Conservation (phyloP, 2,329 filamentous ascomycete genomes). For the Hirsutella minnesotensis region DNA sequence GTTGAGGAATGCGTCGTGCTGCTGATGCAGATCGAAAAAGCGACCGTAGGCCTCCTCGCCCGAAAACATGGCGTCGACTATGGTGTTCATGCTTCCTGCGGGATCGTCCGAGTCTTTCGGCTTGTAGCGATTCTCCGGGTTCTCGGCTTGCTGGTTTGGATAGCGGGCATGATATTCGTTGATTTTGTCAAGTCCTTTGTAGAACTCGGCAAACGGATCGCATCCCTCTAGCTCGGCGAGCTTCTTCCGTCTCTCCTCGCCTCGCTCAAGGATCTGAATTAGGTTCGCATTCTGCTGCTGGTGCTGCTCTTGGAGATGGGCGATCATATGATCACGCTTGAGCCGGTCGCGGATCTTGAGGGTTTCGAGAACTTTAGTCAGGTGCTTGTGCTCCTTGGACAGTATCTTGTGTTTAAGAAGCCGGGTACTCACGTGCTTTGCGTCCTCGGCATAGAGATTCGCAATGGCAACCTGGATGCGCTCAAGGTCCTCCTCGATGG, state of each 20-base stretch:
- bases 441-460: conserved; percentile 79
- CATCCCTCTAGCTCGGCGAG: conserved; percentile 73
- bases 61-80: conserved; percentile 86
- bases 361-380: conserved; percentile 1
- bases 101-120: conserved; percentile 51
- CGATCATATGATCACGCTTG: conserved; percentile 83
- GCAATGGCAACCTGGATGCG: conserved; percentile 88
- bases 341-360: conserved; percentile 68
- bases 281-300: conserved; percentile 74
- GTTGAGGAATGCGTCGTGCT: conserved; percentile 85
- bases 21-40: conserved; percentile 76
- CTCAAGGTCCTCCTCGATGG: conserved; percentile 92
- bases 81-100: conserved; percentile 48
- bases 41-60: conserved; percentile 90
- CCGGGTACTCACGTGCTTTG: conserved; percentile 58
- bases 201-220: conserved; percentile 84
- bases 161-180: conserved; percentile 85
- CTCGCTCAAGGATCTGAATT: conserved; percentile 74
- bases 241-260: conserved; percentile 60
- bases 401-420: conserved; percentile 4
- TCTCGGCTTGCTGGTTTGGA: conserved; percentile 89
- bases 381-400: background rate
- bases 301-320: conserved; percentile 77
- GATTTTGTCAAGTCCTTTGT: conserved; percentile 69
- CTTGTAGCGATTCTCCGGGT: conserved; percentile 86